Evolutionary conservation across 306 rosid genomes (phyloP).

Genomic region (Senna tora): DNA sequence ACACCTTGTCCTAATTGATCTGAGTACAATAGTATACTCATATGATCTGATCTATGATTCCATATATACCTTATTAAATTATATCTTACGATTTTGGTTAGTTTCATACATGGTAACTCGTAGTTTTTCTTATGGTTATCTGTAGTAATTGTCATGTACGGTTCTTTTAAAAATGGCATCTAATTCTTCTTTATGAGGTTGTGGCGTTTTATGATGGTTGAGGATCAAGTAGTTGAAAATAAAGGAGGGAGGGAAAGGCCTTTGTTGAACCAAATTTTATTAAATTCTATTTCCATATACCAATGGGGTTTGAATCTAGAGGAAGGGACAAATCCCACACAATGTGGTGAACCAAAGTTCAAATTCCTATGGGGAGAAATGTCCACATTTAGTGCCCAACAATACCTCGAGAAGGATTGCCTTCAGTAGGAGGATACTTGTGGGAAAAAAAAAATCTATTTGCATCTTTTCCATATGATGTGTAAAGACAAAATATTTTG

Average conservation of each 20-base stretch:
- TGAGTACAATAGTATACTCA: slow-evolving; percentile 27
- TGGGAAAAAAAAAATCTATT: too few relatives aligned
- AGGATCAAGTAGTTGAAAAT: slow-evolving; percentile 11
- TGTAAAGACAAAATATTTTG: too few relatives aligned
- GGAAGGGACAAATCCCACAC: too few relatives aligned
- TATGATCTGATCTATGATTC: slow-evolving; percentile 16
- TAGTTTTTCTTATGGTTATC: background rate
- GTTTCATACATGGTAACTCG: slow-evolving; percentile 26
- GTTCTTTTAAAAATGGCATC: background rate
- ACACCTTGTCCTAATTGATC: slow-evolving; percentile 32
- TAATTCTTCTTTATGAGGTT: slow-evolving; percentile 28
- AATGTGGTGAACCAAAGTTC: too few relatives aligned
- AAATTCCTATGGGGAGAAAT: too few relatives aligned
- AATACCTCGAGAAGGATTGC: too few relatives aligned
- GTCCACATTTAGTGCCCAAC: too few relatives aligned
- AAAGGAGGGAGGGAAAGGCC: slow-evolving; percentile 9
- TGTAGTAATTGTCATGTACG: slow-evolving; percentile 3
- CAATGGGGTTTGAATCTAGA: too few relatives aligned
- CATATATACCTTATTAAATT: slow-evolving; percentile 8
- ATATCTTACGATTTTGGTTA: slow-evolving; percentile 15
- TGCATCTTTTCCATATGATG: too few relatives aligned
- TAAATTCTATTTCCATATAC: slow-evolving; percentile 12
- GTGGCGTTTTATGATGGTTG: slow-evolving; percentile 6
- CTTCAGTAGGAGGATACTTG: too few relatives aligned
- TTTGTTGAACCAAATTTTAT: background rate